Percentiles rank a stretch among this genome's conserved stretches.
Evolutionary conservation across 2,329 filamentous ascomycete genomes (phyloP).

Genomic region (Teratosphaeria zuluensis): DNA sequence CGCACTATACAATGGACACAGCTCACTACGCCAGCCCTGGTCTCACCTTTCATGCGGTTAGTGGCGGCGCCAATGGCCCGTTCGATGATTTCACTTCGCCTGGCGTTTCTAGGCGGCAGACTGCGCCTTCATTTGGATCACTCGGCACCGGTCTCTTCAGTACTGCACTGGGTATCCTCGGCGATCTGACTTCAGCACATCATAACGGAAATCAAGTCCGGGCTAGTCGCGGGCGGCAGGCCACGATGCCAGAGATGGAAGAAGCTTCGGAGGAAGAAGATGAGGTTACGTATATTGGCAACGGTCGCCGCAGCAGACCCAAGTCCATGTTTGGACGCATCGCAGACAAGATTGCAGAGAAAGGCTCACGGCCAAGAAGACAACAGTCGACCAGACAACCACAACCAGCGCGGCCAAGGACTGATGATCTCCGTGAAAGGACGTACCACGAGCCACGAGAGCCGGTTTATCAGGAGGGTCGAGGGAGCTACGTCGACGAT

Average conservation of each 20-base stretch:
- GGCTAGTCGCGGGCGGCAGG: conserved; percentile 8
- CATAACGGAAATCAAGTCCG: background rate
- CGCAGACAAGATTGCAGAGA: conserved; percentile 14
- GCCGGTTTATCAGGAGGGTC: conserved; percentile 2
- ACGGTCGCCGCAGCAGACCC: conserved; percentile 3
- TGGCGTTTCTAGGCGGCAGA: background rate
- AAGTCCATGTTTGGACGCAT: conserved; percentile 15
- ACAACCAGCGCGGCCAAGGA: conserved; percentile 3
- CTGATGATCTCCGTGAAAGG: conserved; percentile 3
- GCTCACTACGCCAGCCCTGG: conserved; percentile 16
- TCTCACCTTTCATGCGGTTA: conserved; percentile 17
- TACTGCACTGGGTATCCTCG: conserved; percentile 17
- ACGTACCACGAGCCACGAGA: conserved; percentile 6
- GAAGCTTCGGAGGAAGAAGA: conserved; percentile 11
- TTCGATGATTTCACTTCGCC: conserved; percentile 1
- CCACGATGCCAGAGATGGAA: background rate
- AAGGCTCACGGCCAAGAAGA: conserved; percentile 4
- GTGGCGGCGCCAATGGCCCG: conserved; percentile 9
- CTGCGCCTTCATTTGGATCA: background rate
- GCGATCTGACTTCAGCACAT: conserved; percentile 9
- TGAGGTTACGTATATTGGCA: background rate
- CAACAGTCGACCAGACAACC: conserved; percentile 2
- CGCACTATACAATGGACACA: conserved; percentile 19
- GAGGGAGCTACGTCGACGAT: background rate
- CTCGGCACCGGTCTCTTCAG: conserved; percentile 15